phyloP scores from a whole-genome alignment of 139 green algal species.

The Nannochloris sp. region DNA sequence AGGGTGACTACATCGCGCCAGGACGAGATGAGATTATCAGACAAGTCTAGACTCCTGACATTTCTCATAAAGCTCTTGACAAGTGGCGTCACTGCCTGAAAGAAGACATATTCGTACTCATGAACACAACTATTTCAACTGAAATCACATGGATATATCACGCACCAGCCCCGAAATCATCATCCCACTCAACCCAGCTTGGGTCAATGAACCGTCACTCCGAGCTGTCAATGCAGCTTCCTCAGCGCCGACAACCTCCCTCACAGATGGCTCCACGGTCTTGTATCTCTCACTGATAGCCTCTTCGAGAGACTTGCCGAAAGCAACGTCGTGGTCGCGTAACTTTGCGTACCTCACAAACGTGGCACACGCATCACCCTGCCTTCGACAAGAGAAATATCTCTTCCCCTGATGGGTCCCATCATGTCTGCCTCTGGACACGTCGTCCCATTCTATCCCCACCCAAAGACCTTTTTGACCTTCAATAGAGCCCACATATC shows the following conservation, averaged over 20 bases:
- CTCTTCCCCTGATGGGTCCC: constrained; percentile 38
- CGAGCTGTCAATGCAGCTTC: constrained; percentile 25
- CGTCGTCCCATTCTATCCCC: constrained; percentile 79
- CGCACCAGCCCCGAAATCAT: constrained; percentile 34
- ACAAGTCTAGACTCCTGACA: constrained; percentile 44
- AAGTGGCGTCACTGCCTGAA: neutral
- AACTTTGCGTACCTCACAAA: constrained; percentile 61
- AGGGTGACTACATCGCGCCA: constrained; percentile 37
- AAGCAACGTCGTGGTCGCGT: constrained; percentile 10
- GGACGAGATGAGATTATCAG: constrained; percentile 51
- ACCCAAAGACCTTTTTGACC: constrained; percentile 60
- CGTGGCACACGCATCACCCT: constrained; percentile 29
- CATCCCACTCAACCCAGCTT: neutral
- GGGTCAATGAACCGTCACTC: neutral
- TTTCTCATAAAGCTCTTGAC: neutral
- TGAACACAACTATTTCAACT: neutral
- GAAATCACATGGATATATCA: neutral
- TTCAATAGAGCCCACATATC: constrained; percentile 54
- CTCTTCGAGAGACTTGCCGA: constrained; percentile 30
- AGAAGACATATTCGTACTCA: neutral
- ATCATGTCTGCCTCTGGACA: constrained; percentile 67
- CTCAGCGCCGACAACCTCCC: constrained; percentile 47
- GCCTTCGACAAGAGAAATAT: constrained; percentile 54
- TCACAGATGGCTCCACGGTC: neutral
- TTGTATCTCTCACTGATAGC: constrained; percentile 50